Base-by-base conservation (phyloP, 306 rosid genomes). In the Echinosophora koreensis region DNA sequence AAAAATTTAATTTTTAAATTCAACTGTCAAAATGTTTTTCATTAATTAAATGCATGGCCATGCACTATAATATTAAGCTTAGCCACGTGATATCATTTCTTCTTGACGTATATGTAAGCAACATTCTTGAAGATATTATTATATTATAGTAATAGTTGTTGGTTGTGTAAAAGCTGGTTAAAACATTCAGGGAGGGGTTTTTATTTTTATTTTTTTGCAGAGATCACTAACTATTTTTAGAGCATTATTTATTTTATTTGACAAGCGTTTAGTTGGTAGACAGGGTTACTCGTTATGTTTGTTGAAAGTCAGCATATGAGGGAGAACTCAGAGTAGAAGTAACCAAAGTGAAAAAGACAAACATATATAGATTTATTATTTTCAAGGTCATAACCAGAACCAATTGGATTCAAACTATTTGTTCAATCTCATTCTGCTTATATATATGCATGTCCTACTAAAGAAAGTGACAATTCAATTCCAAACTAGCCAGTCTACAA, bases 251-350 rank as follows among this genome's bases (percentile, higher is more conserved):
- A n/a, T 67, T 58, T 58, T 78, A 32, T 78, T 28, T 30, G 58
- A 66, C 47, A 47, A 49, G 13, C 39, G 56, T 34, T 78, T 67
- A 50, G 18, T 22, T 16, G 67, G 18, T 51, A 44, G 14, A 16
- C 41, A 69, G 44, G 62, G 71, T 73, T 65, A 89, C 90, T 87
- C 86, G 88, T 62, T 85, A 61, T 65, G 74, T 82, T 55, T 38
- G 78, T 85, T 71, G 80, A 81, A 85, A 89, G 91, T 89, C 89
- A 85, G 81, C 73, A 72, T 66, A 77, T 72, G 77, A 44, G 15
- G 62, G 80, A 15, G 69, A 54, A 59, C 67, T 66, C 70, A 34
- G 47, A 16, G 38, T 28, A 59, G 51, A 81, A 69, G 30, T 39
- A 47, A 78, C 60, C 81, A 68, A 77, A 38, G 32, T 15, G 71